Base-by-base conservation (phyloP, 2,329 filamentous ascomycete species). In the Pseudovirgaria hyperparasitica region DNA sequence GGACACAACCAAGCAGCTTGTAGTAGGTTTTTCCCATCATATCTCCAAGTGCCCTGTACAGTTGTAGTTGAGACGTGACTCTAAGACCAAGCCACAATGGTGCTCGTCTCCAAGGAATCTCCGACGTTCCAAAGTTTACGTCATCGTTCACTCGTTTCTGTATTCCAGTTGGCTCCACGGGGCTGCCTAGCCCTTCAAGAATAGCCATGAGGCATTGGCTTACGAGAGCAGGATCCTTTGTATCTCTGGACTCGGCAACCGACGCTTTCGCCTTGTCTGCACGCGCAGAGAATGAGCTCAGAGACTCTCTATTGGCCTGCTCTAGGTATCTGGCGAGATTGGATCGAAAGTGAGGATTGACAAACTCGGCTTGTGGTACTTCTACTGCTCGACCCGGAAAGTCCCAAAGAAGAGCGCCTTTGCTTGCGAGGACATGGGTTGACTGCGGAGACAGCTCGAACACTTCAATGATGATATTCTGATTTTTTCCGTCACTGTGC, bases 81-180 rank as follows among this genome's bases (percentile, higher is more conserved):
- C 70, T 62, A 4, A 76, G 48, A 1, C 72, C 48, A 0, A 78
- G 58, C 71, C 71, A 79, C 23, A 64, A 57, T 0, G 72, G 61
- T 3, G 61, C 60, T 16, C 75, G 52, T 11, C 72, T 57, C 72
- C 73, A 79, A 0, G 71, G 71, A 0, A 53, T 32, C 3, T 58
- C 45, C 0, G 55, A 48, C 3, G 43, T 45, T 1, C 57, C 39
- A 2, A 43, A 39, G 10, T 58, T 57, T 2, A 74, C 60, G 17
- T 77, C 71, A 23, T 78, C 73, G 0, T 67, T 56, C 1, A 75
- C 58, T 5, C 62, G 53, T 39, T 79, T 79, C 1, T 51, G 49
- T 2, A 73, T 38, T 0, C n/a, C n/a, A n/a, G 60, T 48, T 16
- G 22, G 25, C 2, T 50, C 32, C 0, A 55, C 33, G 1, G 52